Evolutionary conservation across 179 eudicot species (phyloP).

Genomic region (Silene noctiflora): DNA sequence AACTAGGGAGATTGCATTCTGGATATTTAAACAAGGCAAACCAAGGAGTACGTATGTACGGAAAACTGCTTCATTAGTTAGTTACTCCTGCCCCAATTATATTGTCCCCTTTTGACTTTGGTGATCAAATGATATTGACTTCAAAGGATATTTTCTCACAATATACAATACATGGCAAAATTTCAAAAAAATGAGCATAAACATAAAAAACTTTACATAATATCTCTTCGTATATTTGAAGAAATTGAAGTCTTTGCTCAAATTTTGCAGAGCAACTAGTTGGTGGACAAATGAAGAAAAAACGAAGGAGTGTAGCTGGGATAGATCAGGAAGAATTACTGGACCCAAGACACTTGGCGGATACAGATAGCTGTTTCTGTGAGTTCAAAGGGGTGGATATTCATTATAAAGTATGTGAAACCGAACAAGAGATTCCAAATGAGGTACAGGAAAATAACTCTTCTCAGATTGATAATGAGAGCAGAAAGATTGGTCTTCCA

Average conservation of each 20-base stretch:
- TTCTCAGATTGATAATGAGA: conserved; percentile 29
- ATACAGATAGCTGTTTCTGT: conserved; percentile 79
- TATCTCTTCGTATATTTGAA: neutral
- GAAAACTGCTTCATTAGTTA: no score
- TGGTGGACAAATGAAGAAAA: conserved; percentile 40
- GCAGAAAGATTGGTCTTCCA: conserved; percentile 43
- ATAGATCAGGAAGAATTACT: conserved; percentile 78
- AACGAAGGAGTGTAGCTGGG: conserved; percentile 60
- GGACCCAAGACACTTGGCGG: conserved; percentile 70
- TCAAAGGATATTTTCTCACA: no score
- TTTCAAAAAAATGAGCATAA: no score
- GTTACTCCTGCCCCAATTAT: no score
- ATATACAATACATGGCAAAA: no score
- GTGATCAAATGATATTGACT: neutral
- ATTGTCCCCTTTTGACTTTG: neutral
- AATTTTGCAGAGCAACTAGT: conserved; percentile 41
- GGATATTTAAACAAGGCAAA: no score
- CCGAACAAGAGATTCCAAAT: conserved; percentile 35
- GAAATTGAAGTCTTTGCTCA: conserved; percentile 18
- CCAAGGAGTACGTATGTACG: no score
- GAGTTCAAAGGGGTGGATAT: conserved; percentile 76
- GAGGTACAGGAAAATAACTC: conserved; percentile 25
- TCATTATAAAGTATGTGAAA: conserved; percentile 73
- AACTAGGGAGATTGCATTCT: no score
- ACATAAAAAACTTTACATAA: no score